A percentile compares a stretch with the other conserved stretches of the same genome.
phyloP scores from a whole-genome alignment of 2,329 filamentous ascomycete species.

The Venturia pyrina region DNA sequence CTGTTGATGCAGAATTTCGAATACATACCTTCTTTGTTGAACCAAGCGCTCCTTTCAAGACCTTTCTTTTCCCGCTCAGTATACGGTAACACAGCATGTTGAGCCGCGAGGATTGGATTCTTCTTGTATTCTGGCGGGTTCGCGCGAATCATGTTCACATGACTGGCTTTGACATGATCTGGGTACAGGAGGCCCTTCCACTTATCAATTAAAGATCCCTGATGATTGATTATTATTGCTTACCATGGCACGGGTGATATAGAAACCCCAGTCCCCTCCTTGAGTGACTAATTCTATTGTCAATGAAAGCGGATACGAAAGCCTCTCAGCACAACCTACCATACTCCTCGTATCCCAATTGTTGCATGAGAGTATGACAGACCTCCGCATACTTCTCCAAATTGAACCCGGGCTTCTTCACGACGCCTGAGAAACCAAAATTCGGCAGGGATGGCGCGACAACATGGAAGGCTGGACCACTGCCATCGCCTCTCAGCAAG shows the following conservation, averaged over 20 bases:
- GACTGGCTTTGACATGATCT: constrained; percentile 45
- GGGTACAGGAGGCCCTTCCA: constrained; percentile 44
- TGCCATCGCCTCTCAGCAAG: constrained; percentile 28
- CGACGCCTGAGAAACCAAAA: constrained; percentile 43
- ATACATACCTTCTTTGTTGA: constrained; percentile 39
- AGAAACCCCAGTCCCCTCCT: constrained; percentile 63
- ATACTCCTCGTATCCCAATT: constrained; percentile 55
- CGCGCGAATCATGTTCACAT: constrained; percentile 51
- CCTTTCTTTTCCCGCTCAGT: constrained; percentile 41
- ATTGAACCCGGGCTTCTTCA: constrained; percentile 46
- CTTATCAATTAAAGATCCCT: constrained; percentile 22
- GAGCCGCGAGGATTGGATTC: constrained; percentile 48
- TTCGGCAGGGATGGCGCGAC: constrained; percentile 47
- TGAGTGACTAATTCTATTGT: constrained; percentile 30
- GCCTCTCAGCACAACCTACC: constrained; percentile 20
- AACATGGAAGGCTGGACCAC: constrained; percentile 40
- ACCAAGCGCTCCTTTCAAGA: constrained; percentile 46
- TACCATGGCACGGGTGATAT: constrained; percentile 47
- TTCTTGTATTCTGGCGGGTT: constrained; percentile 36
- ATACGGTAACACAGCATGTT: constrained; percentile 47
- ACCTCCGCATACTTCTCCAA: constrained; percentile 46
- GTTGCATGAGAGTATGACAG: constrained; percentile 57
- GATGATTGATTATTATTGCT: background rate
- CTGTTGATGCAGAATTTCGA: constrained; percentile 11
- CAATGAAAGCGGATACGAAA: background rate